These are phyloP conservation scores for Stagonosporopsis chrysanthemi DNA, from an alignment of 2,329 filamentous ascomycete genomes.

Conservation along the genomic window DNA sequence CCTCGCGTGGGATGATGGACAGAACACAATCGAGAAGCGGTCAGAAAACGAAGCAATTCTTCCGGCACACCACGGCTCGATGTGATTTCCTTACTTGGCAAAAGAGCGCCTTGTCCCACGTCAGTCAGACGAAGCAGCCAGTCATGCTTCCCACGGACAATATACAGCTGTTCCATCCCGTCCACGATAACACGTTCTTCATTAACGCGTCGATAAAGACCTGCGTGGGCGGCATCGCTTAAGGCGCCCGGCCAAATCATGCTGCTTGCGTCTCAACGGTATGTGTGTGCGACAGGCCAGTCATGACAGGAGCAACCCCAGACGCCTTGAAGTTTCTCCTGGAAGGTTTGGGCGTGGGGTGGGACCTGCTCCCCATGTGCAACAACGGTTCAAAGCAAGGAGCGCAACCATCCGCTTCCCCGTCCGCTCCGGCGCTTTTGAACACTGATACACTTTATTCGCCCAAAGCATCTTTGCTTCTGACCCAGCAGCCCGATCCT, in stretches of 20 bases:
- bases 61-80: constrained; percentile 15
- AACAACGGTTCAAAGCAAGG: constrained; percentile 42
- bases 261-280: constrained; percentile 19
- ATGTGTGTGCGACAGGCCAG: constrained; percentile 15
- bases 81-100: constrained; percentile 21
- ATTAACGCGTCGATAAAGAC: constrained; percentile 16
- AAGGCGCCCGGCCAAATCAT: constrained; percentile 12
- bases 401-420: constrained; percentile 43
- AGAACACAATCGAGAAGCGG: constrained; percentile 29
- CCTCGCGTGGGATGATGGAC: constrained; percentile 35
- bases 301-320: constrained; percentile 30
- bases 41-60: constrained; percentile 32
- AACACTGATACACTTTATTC: constrained; percentile 32
- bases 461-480: constrained; percentile 32
- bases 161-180: constrained; percentile 24
- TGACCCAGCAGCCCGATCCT: constrained; percentile 21
- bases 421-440: constrained; percentile 30
- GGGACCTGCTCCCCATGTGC: constrained; percentile 37
- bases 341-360: constrained; percentile 41
- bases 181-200: constrained; percentile 17
- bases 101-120: constrained; percentile 19
- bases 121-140: constrained; percentile 14
- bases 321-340: constrained; percentile 26
- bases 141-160: constrained; percentile 17
- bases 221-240: constrained; percentile 22